These are phyloP conservation scores for Mycena epipterygia DNA, from an alignment of 768 basidiomycete species.

Conservation along the genomic window DNA sequence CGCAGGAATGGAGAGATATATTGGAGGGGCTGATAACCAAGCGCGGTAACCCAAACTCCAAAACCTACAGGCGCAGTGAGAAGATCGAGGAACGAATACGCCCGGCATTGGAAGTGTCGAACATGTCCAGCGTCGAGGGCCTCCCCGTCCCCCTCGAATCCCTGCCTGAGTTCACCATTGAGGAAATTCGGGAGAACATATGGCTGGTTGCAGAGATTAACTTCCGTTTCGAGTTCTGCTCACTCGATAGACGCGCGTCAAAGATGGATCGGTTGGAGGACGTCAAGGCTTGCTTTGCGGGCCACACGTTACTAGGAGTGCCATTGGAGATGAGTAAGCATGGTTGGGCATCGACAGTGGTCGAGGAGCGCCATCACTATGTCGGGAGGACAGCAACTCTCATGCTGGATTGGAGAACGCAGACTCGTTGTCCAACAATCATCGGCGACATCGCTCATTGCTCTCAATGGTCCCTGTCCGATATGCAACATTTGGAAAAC, in stretches of 20 bases:
- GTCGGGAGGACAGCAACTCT: background rate
- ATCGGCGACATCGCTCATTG: background rate
- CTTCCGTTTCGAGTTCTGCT: background rate
- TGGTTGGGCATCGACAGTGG: background rate
- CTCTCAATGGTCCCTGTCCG: background rate
- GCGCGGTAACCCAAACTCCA: background rate
- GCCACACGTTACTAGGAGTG: background rate
- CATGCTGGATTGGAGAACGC: background rate
- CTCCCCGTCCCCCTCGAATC: background rate
- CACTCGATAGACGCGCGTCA: background rate
- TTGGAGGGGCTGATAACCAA: background rate
- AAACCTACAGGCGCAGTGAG: background rate
- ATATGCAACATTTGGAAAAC: background rate
- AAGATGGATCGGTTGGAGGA: background rate
- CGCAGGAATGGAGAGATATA: conserved; percentile 14
- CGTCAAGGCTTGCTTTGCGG: background rate
- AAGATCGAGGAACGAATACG: background rate
- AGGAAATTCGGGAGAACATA: background rate
- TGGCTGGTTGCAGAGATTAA: conserved; percentile 4
- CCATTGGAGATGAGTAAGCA: background rate
- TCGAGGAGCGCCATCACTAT: background rate
- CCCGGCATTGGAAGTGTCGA: background rate
- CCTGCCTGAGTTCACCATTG: background rate
- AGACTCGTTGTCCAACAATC: background rate
- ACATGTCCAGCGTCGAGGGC: background rate